These are phyloP conservation scores for Brassica juncea DNA, from an alignment of 345 rosid species.

Conservation along the genomic window DNA sequence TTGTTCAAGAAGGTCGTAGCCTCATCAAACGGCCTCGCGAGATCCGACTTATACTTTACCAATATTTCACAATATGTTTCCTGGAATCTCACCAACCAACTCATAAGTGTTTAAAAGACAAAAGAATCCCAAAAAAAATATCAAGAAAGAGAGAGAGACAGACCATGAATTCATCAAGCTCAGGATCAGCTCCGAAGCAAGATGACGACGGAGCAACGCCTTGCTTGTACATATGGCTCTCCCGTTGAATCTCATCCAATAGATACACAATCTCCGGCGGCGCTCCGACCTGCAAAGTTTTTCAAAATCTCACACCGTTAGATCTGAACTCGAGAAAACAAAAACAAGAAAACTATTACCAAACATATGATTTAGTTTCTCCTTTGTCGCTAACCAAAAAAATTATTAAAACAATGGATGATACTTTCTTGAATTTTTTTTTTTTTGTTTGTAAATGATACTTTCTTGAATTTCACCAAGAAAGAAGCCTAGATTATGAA, in stretches of 20 bases:
- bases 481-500: too few species aligned
- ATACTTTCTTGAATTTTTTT: not conserved
- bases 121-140: not conserved
- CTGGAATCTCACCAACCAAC: constrained; percentile 38
- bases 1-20: constrained; percentile 80
- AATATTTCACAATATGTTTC: constrained; percentile 79
- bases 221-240: constrained; percentile 47
- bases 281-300: constrained; percentile 71
- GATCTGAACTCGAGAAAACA: not conserved
- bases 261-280: constrained; percentile 72
- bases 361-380: not conserved
- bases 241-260: constrained; percentile 68
- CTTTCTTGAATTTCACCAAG: too few species aligned
- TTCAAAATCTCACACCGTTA: constrained; percentile 14
- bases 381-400: constrained; percentile 27
- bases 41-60: constrained; percentile 85
- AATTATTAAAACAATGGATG: constrained; percentile 28
- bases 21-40: constrained; percentile 90
- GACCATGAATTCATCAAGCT: constrained; percentile 98
- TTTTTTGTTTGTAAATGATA: too few species aligned
- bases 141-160: constrained; percentile 25
- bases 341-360: not conserved
- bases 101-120: not conserved
- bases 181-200: constrained; percentile 79
- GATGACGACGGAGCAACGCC: constrained; percentile 46